A percentile compares a stretch with the other conserved stretches of the same genome.
These are phyloP conservation scores for Castanea crenata DNA, from an alignment of 306 rosid species.

Conservation along the genomic window DNA sequence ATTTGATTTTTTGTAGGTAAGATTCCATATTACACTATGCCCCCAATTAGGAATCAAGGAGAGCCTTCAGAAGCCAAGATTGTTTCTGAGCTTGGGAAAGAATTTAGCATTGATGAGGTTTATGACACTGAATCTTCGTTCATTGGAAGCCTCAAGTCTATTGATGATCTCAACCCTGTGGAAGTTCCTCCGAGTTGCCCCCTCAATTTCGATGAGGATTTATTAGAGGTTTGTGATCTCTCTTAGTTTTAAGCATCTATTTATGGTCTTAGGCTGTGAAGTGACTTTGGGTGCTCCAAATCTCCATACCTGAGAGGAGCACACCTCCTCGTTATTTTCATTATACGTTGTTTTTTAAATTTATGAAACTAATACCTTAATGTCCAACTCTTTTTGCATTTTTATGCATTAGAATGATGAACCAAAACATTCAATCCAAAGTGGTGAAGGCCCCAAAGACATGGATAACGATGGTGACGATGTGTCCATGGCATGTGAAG, in stretches of 20 bases:
- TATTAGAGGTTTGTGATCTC: slow-evolving; percentile 55
- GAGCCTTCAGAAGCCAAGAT: slow-evolving; percentile 71
- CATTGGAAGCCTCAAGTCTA: slow-evolving; percentile 86
- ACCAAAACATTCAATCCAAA: slow-evolving; percentile 36
- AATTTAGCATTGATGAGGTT: slow-evolving; percentile 73
- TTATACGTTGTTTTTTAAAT: background rate
- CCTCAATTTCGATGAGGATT: slow-evolving; percentile 49
- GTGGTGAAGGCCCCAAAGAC: slow-evolving; percentile 23
- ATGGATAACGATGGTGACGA: slow-evolving; percentile 38
- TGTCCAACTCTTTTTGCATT: background rate
- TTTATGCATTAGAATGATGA: slow-evolving; percentile 39
- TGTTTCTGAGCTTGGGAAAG: slow-evolving; percentile 67
- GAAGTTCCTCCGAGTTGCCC: slow-evolving; percentile 81
- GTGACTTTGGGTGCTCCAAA: background rate
- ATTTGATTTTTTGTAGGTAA: slow-evolving; percentile 57
- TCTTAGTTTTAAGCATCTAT: background rate
- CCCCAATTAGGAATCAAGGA: slow-evolving; percentile 71
- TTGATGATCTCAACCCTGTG: slow-evolving; percentile 68
- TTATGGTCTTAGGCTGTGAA: background rate
- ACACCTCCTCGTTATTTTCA: background rate
- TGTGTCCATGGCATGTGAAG: slow-evolving; percentile 53
- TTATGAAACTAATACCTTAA: background rate
- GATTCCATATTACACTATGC: slow-evolving; percentile 88
- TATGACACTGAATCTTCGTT: slow-evolving; percentile 71
- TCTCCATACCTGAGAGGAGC: background rate